A percentile compares a stretch with the other conserved stretches of the same genome.
Evolutionary conservation across 2,329 filamentous ascomycete genomes (phyloP).

Genomic region (Diaporthe destruens): DNA sequence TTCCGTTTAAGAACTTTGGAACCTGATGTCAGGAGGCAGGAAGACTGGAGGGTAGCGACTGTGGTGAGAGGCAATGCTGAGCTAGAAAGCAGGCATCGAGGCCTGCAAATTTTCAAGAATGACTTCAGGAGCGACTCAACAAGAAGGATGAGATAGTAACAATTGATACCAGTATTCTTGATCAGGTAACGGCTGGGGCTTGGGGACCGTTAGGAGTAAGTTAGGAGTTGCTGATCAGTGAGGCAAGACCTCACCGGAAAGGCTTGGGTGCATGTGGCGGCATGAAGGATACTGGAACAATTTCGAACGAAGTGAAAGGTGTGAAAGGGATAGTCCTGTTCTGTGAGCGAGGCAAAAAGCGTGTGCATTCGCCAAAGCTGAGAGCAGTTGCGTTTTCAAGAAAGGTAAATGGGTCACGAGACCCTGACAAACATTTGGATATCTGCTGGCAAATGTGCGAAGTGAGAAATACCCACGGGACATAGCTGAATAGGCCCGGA

Average conservation of each 20-base stretch:
- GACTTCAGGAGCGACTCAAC: background rate
- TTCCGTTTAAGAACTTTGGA: background rate
- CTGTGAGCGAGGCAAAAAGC: background rate
- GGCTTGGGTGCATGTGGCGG: background rate
- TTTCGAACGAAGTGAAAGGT: background rate
- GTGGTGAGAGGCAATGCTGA: background rate
- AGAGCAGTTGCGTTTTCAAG: background rate
- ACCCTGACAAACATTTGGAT: background rate
- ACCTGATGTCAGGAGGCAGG: background rate
- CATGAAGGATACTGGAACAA: background rate
- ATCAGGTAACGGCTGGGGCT: background rate
- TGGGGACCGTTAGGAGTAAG: background rate
- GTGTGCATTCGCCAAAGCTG: background rate
- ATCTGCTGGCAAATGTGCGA: background rate
- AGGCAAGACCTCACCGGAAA: background rate
- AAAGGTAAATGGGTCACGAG: background rate
- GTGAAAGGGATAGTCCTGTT: background rate
- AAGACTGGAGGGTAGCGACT: background rate
- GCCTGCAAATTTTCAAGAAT: background rate
- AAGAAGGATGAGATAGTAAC: too few relatives aligned
- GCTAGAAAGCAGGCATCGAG: background rate
- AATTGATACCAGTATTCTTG: background rate
- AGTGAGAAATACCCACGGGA: background rate
- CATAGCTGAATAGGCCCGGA: too few relatives aligned
- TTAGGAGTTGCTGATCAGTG: background rate